These are phyloP conservation scores for Diaporthe amygdali DNA, from an alignment of 2,329 filamentous ascomycete species.

Conservation along the genomic window DNA sequence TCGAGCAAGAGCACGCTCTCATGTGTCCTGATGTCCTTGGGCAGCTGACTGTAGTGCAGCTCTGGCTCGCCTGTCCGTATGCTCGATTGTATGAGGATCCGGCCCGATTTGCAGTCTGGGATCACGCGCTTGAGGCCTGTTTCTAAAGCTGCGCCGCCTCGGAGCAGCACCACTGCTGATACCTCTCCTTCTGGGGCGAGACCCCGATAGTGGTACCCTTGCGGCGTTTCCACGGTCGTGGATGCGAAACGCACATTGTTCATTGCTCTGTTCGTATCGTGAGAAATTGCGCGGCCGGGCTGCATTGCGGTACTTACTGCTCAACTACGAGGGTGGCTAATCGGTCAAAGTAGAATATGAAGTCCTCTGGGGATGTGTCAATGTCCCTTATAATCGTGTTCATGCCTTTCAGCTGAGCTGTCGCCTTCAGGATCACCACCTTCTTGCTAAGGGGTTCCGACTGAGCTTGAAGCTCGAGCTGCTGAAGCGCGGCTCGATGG, in stretches of 20 bases:
- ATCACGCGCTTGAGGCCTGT: conserved; percentile 87
- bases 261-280: conserved; percentile 62
- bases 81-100: conserved; percentile 90
- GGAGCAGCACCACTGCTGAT: conserved; percentile 85
- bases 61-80: conserved; percentile 87
- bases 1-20: conserved; percentile 87
- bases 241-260: conserved; percentile 77
- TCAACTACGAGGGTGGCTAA: conserved; percentile 86
- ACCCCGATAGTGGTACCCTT: conserved; percentile 72
- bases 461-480: conserved; percentile 74
- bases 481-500: conserved; percentile 80
- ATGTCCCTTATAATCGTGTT: conserved; percentile 88
- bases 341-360: conserved; percentile 97
- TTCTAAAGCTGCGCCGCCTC: conserved; percentile 88
- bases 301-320: conserved; percentile 50
- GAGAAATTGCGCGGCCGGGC: background rate
- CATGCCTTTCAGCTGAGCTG: conserved; percentile 83
- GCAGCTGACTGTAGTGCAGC: conserved; percentile 85
- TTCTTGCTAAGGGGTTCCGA: conserved; percentile 76
- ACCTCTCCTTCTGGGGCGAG: conserved; percentile 74
- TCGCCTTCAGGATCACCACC: conserved; percentile 76
- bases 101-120: conserved; percentile 88
- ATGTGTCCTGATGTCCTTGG: conserved; percentile 73
- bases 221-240: conserved; percentile 71
- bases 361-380: conserved; percentile 81